Evolutionary conservation across 345 rosid genomes (phyloP).

Genomic region (Rhizophora apiculata): DNA sequence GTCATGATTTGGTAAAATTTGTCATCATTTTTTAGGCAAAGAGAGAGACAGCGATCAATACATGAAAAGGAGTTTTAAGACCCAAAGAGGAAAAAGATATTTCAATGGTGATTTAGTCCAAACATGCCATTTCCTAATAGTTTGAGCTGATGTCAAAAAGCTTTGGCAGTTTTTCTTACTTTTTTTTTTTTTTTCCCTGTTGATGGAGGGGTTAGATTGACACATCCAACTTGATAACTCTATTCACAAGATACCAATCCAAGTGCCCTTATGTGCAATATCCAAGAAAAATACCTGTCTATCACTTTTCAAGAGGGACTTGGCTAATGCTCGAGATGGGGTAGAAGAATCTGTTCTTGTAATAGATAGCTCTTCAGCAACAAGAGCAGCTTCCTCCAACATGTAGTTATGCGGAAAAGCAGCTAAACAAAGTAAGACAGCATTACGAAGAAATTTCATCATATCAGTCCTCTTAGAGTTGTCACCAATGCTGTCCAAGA

Average conservation of each 20-base stretch:
- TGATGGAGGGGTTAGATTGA: too few relatives aligned
- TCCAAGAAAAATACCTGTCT: conserved; percentile 60
- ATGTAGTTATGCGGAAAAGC: conserved; percentile 77
- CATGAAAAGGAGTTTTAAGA: too few relatives aligned
- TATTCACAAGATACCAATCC: not conserved
- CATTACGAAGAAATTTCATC: conserved; percentile 87
- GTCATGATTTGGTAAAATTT: too few relatives aligned
- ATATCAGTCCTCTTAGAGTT: conserved; percentile 45
- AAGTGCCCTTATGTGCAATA: not conserved
- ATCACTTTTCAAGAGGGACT: conserved; percentile 81
- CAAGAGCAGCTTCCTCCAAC: conserved; percentile 81
- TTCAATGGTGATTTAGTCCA: too few relatives aligned
- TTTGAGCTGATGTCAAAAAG: too few relatives aligned
- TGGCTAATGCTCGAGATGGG: conserved; percentile 81
- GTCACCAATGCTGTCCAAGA: conserved; percentile 44
- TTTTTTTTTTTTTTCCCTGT: too few relatives aligned
- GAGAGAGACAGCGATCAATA: too few relatives aligned
- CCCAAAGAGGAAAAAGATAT: too few relatives aligned
- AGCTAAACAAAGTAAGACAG: conserved; percentile 62
- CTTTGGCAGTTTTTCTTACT: too few relatives aligned
- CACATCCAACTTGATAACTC: too few relatives aligned
- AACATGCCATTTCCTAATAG: too few relatives aligned
- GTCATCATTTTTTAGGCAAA: too few relatives aligned
- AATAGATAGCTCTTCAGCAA: conserved; percentile 76
- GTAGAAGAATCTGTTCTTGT: conserved; percentile 58